phyloP scores from a whole-genome alignment of 75 land plant genomes.

The Pinus albicaulis region DNA sequence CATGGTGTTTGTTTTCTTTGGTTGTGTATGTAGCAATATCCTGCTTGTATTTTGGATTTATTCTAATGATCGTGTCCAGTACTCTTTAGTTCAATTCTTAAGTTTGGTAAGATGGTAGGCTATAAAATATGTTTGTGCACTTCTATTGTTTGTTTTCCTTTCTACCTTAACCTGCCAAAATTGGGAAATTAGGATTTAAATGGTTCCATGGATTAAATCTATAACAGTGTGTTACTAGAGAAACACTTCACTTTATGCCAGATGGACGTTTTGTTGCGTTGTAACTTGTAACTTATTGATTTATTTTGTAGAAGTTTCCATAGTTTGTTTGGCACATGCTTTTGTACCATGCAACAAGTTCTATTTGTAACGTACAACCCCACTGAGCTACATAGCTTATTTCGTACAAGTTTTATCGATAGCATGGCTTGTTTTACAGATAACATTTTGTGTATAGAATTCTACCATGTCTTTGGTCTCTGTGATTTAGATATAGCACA shows the following conservation, averaged over 20 bases:
- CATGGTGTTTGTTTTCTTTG: too few relatives aligned
- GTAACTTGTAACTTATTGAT: background rate
- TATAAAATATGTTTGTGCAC: background rate
- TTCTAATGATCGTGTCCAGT: too few relatives aligned
- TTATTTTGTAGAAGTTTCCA: background rate
- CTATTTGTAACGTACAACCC: background rate
- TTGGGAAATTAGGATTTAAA: too few relatives aligned
- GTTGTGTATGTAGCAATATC: too few relatives aligned
- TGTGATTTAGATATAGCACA: background rate
- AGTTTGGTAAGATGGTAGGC: background rate
- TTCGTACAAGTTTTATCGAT: too few relatives aligned
- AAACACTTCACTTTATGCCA: background rate
- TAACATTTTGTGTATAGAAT: background rate
- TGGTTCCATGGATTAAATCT: too few relatives aligned
- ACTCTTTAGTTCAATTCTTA: too few relatives aligned
- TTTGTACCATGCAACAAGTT: background rate
- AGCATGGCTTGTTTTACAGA: too few relatives aligned
- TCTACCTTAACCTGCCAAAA: background rate
- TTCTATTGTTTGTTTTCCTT: constrained; percentile 1
- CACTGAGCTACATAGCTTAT: too few relatives aligned
- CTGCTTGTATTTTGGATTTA: too few relatives aligned
- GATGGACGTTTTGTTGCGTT: background rate
- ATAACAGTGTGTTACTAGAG: too few relatives aligned
- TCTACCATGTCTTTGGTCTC: background rate
- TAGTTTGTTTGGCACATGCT: background rate